Evolutionary conservation across 345 rosid species (phyloP), one percentile per base, ranked within the genome.

Genomic region (Rhizophora apiculata): DNA sequence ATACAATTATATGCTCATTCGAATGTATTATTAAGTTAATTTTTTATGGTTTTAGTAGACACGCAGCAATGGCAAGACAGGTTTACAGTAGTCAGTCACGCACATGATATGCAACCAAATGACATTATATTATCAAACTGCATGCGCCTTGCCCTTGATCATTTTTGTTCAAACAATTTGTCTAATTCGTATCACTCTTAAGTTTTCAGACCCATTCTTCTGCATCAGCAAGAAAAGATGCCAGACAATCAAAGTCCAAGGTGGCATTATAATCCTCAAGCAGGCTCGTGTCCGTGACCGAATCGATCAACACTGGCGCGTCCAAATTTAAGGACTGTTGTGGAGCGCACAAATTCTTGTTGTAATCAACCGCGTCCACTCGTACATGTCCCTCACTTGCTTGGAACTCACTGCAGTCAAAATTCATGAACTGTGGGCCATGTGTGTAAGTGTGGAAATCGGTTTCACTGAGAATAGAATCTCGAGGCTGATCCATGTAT

Each of bases 171-270:
- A 4, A 31, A 31, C 34, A 31, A 31, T 31, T 34, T 7, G 10
- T 8, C 37, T 34, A 34, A 34, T 34, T 34, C 8, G 2, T 34
- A 34, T 39, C 48, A 9, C 48, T 39, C 3, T 11, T 11, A 39
- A 39, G 7, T 3, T 39, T 53, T 51, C 8, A 79, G 2, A 74
- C 64, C 86, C 82, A 82, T 19, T 81, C 80, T 5, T 65, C 81
- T 15, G 75, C 32, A 43, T 43, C 6, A 24, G 81, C 76, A 22
- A 84, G 83, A 63, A 82, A 62, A 55, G 56, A 76, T 8, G 84
- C 69, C 48, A 76, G 51, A 24, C 84, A 75, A 0, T 81, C 88
- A 2, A 86, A 22, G 64, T 81, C 82, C 51, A 77, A 56, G 21
- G 29, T 63, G 21, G 65, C 74, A 37, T 58, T 61, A 30, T 74